These are phyloP conservation scores for Casuarina cunninghamiana DNA, from an alignment of 306 rosid genomes.

Conservation along the genomic window DNA sequence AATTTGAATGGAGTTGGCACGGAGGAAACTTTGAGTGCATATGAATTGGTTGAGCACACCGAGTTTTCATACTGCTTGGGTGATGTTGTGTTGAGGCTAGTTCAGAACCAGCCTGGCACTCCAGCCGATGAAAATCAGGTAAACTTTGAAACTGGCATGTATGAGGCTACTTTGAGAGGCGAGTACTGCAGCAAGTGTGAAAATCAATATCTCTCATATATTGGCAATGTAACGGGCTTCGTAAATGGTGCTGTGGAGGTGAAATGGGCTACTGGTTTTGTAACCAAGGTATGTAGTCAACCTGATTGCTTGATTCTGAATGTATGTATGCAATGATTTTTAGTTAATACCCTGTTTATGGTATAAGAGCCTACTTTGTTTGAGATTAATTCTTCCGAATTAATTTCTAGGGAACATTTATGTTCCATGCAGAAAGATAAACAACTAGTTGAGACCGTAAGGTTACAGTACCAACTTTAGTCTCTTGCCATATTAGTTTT, in stretches of 20 bases:
- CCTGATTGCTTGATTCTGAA: constrained; percentile 3
- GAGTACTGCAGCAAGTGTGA: constrained; percentile 31
- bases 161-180: constrained; percentile 35
- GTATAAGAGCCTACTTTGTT: constrained; percentile 15
- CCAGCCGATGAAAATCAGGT: constrained; percentile 40
- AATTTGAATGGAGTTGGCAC: constrained; percentile 39
- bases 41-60: constrained; percentile 87
- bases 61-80: constrained; percentile 75
- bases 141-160: constrained; percentile 31
- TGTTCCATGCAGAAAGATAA: background rate
- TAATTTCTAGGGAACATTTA: background rate
- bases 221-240: constrained; percentile 73
- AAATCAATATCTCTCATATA: constrained; percentile 47
- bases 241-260: constrained; percentile 76
- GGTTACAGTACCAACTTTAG: background rate
- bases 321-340: constrained; percentile 18
- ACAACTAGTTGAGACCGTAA: background rate
- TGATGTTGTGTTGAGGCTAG: constrained; percentile 76
- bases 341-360: constrained; percentile 22
- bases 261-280: constrained; percentile 83
- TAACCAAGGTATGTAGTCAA: constrained; percentile 54
- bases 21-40: constrained; percentile 89
- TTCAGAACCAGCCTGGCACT: constrained; percentile 51
- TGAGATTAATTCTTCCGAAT: background rate
- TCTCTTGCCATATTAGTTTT: background rate